Percentiles rank a stretch among this genome's conserved stretches.
phyloP scores from a whole-genome alignment of 1,284 basidiomycete genomes.

The Pholiota adiposa region DNA sequence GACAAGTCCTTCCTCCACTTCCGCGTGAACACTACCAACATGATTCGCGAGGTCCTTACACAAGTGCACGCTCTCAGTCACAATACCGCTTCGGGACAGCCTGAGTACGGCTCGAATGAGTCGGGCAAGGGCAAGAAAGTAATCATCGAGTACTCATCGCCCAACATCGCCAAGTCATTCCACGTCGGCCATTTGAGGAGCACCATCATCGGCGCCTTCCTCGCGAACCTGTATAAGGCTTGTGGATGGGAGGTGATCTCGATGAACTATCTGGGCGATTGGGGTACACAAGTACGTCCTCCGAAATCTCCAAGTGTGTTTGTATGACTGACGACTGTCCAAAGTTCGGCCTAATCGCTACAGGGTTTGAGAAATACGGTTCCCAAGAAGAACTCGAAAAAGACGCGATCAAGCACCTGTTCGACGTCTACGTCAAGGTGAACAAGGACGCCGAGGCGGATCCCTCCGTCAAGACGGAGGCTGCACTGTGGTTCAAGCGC shows the following conservation, averaged over 20 bases:
- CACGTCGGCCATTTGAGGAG: conserved; percentile 97
- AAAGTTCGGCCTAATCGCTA: conserved; percentile 86
- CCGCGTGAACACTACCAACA: conserved; percentile 69
- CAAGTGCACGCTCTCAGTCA: conserved; percentile 83
- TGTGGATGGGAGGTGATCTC: conserved; percentile 92
- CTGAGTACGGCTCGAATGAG: conserved; percentile 76
- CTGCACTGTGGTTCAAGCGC: conserved; percentile 91
- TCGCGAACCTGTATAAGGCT: conserved; percentile 90
- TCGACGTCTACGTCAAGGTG: conserved; percentile 93
- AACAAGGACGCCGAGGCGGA: conserved; percentile 84
- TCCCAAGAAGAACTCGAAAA: conserved; percentile 82
- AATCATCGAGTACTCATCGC: conserved; percentile 91
- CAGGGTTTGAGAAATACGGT: conserved; percentile 93
- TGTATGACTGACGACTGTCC: background rate
- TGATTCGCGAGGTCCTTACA: conserved; percentile 79
- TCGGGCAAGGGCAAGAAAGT: conserved; percentile 83
- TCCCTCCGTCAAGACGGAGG: conserved; percentile 79
- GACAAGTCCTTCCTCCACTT: conserved; percentile 88
- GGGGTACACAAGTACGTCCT: conserved; percentile 83
- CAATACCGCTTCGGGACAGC: conserved; percentile 51
- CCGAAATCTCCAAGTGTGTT: background rate
- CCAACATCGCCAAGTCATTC: conserved; percentile 99
- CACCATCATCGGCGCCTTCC: conserved; percentile 97
- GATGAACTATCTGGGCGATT: conserved; percentile 95
- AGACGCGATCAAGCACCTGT: conserved; percentile 95